Evolutionary conservation across 2,329 filamentous ascomycete genomes (phyloP).

Genomic region (Chaetomium globosum): DNA sequence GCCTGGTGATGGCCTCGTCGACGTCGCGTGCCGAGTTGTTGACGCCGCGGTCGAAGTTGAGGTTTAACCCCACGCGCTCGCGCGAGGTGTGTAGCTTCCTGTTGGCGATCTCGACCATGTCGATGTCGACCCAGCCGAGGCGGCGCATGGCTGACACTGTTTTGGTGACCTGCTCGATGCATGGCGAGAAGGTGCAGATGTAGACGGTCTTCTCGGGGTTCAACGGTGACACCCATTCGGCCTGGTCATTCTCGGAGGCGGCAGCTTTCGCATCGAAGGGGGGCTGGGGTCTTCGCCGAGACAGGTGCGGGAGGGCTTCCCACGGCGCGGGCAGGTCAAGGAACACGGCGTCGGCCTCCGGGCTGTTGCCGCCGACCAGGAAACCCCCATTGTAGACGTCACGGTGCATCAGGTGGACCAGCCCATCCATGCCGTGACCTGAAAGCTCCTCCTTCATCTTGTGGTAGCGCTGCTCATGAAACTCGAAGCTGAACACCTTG

Average conservation of each 20-base stretch:
- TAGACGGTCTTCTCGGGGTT: constrained; percentile 72
- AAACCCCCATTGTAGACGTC: constrained; percentile 81
- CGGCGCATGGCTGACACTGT: constrained; percentile 80
- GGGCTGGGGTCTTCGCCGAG: constrained; percentile 51
- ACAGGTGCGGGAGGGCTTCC: constrained; percentile 76
- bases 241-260: constrained; percentile 25
- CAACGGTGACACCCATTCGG: constrained; percentile 62
- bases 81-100: constrained; percentile 78
- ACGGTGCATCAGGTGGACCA: constrained; percentile 74
- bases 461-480: constrained; percentile 70
- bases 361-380: constrained; percentile 60
- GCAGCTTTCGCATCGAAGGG: constrained; percentile 31
- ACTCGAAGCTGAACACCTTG: constrained; percentile 81
- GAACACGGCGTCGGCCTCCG: constrained; percentile 71
- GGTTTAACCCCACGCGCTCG: constrained; percentile 73
- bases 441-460: constrained; percentile 70
- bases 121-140: constrained; percentile 86
- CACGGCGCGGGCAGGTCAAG: constrained; percentile 80
- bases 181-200: constrained; percentile 94
- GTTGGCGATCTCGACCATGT: constrained; percentile 88
- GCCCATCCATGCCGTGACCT: constrained; percentile 64
- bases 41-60: constrained; percentile 67
- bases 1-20: constrained; percentile 72
- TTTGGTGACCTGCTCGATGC: constrained; percentile 90
- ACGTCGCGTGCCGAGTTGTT: constrained; percentile 73